These are phyloP conservation scores for Candida stauntonica DNA, from an alignment of 805 yeast species.

Conservation along the genomic window DNA sequence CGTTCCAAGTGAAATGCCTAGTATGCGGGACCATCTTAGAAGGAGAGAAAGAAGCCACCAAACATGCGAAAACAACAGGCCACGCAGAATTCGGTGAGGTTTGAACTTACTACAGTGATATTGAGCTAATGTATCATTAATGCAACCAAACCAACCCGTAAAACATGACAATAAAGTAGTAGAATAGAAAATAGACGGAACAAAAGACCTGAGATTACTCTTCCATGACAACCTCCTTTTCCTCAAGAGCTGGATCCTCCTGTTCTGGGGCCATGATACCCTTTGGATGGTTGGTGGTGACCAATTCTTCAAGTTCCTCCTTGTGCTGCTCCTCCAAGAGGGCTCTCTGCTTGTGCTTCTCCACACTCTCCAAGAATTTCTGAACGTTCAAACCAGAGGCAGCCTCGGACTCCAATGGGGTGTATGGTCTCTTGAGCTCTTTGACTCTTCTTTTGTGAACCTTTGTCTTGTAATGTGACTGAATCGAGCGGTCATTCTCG, in stretches of 20 bases:
- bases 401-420: slow-evolving; percentile 85
- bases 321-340: slow-evolving; percentile 43
- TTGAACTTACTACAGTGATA: background rate
- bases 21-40: slow-evolving; percentile 46
- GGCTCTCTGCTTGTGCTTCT: slow-evolving; percentile 48
- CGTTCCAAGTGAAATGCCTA: slow-evolving; percentile 53
- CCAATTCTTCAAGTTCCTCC: slow-evolving; percentile 35
- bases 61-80: slow-evolving; percentile 59
- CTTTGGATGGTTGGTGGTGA: slow-evolving; percentile 25
- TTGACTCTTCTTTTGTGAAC: slow-evolving; percentile 84
- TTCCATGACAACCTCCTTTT: slow-evolving; percentile 23
- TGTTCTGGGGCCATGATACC: slow-evolving; percentile 25
- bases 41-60: slow-evolving; percentile 62
- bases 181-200: background rate
- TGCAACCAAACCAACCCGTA: slow-evolving; percentile 1
- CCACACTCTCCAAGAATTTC: slow-evolving; percentile 61
- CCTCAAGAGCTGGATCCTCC: slow-evolving; percentile 16
- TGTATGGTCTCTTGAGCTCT: slow-evolving; percentile 76
- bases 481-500: slow-evolving; percentile 70
- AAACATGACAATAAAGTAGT: no score
- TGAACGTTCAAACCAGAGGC: slow-evolving; percentile 77
- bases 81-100: slow-evolving; percentile 58
- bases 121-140: background rate
- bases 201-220: slow-evolving; percentile 6
- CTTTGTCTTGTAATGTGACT: slow-evolving; percentile 69